Evolutionary conservation across 805 yeast genomes (phyloP).

Genomic region (Priceomyces castillae): DNA sequence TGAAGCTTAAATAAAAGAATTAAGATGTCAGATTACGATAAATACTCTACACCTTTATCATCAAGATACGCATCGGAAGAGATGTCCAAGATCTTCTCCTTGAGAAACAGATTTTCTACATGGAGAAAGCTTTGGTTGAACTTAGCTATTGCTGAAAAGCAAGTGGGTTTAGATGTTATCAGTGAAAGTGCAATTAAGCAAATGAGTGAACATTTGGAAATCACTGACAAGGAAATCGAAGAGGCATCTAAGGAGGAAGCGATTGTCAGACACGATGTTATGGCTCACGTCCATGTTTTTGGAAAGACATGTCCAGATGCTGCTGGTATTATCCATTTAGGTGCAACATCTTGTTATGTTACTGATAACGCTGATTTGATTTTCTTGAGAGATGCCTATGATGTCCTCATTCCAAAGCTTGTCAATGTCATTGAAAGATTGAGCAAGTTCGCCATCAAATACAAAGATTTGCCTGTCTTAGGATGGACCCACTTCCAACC

Average conservation of each 20-base stretch:
- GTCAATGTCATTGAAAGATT: slow-evolving; percentile 94
- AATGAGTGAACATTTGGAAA: slow-evolving; percentile 71
- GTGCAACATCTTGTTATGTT: slow-evolving; percentile 97
- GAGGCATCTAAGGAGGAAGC: slow-evolving; percentile 93
- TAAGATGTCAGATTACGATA: slow-evolving; percentile 54
- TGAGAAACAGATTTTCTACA: slow-evolving; percentile 91
- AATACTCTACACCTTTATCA: slow-evolving; percentile 88
- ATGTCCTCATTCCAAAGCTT: slow-evolving; percentile 86
- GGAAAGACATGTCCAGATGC: slow-evolving; percentile 94
- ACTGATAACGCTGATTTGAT: slow-evolving; percentile 98
- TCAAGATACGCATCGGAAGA: slow-evolving; percentile 97
- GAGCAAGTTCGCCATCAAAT: slow-evolving; percentile 79
- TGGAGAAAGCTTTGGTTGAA: slow-evolving; percentile 98
- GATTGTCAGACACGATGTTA: slow-evolving; percentile 96
- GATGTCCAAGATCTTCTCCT: slow-evolving; percentile 90
- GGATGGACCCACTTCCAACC: slow-evolving; percentile 99
- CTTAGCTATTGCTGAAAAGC: slow-evolving; percentile 92
- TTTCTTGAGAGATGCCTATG: slow-evolving; percentile 94
- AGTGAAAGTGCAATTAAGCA: slow-evolving; percentile 89
- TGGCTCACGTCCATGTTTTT: slow-evolving; percentile 97
- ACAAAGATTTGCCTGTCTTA: slow-evolving; percentile 93
- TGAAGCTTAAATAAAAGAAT: slow-evolving; percentile 2
- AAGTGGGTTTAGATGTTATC: slow-evolving; percentile 79
- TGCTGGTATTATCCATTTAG: slow-evolving; percentile 95
- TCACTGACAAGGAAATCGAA: slow-evolving; percentile 90